Base-by-base conservation (phyloP, 495 filamentous ascomycete species). In the Tuber melanosporum region DNA sequence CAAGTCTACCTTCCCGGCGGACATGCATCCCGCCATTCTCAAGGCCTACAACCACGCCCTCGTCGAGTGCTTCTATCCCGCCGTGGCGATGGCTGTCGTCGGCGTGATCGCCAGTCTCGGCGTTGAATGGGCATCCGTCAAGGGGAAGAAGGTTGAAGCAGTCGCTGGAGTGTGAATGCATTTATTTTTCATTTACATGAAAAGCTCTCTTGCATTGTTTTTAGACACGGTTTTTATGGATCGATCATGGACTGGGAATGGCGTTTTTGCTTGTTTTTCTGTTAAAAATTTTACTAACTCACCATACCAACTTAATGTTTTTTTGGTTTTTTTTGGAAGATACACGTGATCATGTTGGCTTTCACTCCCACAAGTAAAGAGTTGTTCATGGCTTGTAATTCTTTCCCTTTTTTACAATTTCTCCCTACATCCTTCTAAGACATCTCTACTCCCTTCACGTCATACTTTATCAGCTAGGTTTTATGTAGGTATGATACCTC, bases 51-150 rank as follows among this genome's bases (percentile, higher is more conserved):
- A 93, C 76, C 84, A 87, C 32, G 89, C 92, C 0, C 81, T 97
- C 43, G 90, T 87, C 3, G 82, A 89, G 72, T 88, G 90, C 0
- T 97, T 92, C 84, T 88, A 91, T 74, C 90, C 94, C 0, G 87
- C 87, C 79, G 86, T 91, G 19, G 91, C 90, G 0, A 87, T 93
- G 85, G 86, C 87, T 14, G 87, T 86, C 14, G 70, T 92, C 0
- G 88, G 89, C 6, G 85, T 93, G 7, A 32, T 95, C 71, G 92
- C 90, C 1, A 86, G 87, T 3, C 79, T 88, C 3, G 85, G 87
- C 8, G 86, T 94, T 14, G 89, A 95, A 84, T 97, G 93, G 94
- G 89, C 88, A 80, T 91, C 88, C 62, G 92, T 97, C 32, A 95
- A 94, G 87, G 93, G 92, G 3, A 94, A 92, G 89, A 92, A 92